Evolutionary conservation across 106 monocot species (phyloP).

Genomic region (Dioscorea dumetorum): DNA sequence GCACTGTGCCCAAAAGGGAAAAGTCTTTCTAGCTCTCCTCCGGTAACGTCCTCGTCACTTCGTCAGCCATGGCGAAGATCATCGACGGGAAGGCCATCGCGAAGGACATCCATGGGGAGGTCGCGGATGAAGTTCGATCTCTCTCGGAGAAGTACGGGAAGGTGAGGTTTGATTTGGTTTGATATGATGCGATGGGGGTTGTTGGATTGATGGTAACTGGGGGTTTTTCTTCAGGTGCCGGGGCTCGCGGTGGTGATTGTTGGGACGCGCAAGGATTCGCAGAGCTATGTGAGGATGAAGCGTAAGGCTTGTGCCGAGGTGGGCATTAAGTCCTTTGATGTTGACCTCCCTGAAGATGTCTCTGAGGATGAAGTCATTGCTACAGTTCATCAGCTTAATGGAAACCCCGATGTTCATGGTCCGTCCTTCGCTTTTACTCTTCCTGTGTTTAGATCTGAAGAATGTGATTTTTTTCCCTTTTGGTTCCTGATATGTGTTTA

Average conservation of each 20-base stretch:
- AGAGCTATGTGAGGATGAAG: slow-evolving; percentile 86
- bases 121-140: slow-evolving; percentile 62
- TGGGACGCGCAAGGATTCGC: slow-evolving; percentile 76
- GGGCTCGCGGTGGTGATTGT: slow-evolving; percentile 92
- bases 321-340: slow-evolving; percentile 72
- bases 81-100: slow-evolving; percentile 94
- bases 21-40: slow-evolving; percentile 2
- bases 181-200: neutral
- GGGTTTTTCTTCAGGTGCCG: slow-evolving; percentile 42
- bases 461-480: neutral
- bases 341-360: slow-evolving; percentile 58
- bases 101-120: slow-evolving; percentile 60
- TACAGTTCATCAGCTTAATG: slow-evolving; percentile 63
- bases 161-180: slow-evolving; percentile 8
- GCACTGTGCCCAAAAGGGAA: neutral
- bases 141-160: slow-evolving; percentile 39
- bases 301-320: slow-evolving; percentile 92
- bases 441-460: neutral
- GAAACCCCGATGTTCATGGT: slow-evolving; percentile 75
- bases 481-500: too few species aligned
- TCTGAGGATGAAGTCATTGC: slow-evolving; percentile 55
- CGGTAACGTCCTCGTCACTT: too few species aligned
- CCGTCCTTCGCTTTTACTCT: neutral
- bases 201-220: too few species aligned
- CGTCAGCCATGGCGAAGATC: slow-evolving; percentile 45